phyloP scores from a whole-genome alignment of 1,284 basidiomycete genomes.

The Ustilago hordei region DNA sequence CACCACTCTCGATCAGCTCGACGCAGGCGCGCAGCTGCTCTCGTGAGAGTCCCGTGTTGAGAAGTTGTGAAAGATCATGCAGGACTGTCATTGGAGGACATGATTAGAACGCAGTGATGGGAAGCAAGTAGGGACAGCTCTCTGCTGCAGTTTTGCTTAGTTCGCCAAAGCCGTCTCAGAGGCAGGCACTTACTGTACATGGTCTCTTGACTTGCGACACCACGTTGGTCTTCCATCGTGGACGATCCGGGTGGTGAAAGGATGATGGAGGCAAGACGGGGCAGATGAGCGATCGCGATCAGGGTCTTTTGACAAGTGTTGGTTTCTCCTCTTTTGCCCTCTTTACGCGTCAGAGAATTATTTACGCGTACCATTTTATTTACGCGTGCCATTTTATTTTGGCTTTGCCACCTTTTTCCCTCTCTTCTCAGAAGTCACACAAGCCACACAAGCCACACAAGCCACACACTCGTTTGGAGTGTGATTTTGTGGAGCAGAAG shows the following conservation, averaged over 20 bases:
- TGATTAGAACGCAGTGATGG: constrained; percentile 72
- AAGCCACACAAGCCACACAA: neutral
- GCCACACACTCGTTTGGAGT: neutral
- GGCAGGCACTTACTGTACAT: constrained; percentile 54
- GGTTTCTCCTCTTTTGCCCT: constrained; percentile 13
- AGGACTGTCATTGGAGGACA: constrained; percentile 74
- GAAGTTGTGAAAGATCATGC: constrained; percentile 82
- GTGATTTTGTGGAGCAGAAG: constrained; percentile 32
- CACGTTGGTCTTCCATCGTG: constrained; percentile 37
- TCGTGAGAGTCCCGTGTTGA: constrained; percentile 84
- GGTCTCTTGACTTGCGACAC: constrained; percentile 36
- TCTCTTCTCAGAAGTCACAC: constrained; percentile 7
- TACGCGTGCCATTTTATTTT: neutral
- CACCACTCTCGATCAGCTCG: constrained; percentile 84
- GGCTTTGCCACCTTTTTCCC: neutral
- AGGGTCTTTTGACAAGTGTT: constrained; percentile 21
- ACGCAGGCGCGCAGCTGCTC: constrained; percentile 85
- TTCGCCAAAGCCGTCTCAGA: neutral
- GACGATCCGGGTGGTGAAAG: neutral
- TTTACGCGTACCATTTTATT: neutral
- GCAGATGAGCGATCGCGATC: neutral
- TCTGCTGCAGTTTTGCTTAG: constrained; percentile 52
- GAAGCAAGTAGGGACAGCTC: constrained; percentile 69
- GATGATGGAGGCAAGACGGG: neutral
- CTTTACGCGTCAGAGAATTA: constrained; percentile 25